Base-by-base conservation (phyloP, 495 filamentous ascomycete species). In the Stereocaulon alpinum region DNA sequence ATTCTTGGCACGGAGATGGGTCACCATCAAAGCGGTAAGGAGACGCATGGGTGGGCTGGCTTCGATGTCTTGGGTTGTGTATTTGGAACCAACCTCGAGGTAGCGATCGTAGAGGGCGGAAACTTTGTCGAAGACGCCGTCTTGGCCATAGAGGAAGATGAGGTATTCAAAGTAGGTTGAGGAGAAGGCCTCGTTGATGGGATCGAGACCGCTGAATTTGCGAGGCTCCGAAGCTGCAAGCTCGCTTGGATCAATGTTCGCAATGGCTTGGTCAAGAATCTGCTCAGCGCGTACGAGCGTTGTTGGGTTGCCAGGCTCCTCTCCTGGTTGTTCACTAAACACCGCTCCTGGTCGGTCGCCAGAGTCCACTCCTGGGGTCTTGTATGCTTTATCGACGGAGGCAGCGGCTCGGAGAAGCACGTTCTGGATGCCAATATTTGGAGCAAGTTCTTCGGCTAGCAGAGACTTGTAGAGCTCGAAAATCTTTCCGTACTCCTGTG, bases 11-110 rank as follows among this genome's bases (percentile, higher is more conserved):
- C 75, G 71, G 24, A 80, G 68, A 66, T 86, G 76, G 5, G 79
- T 72, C 3, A 74, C 67, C 86, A 93, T 91, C 29, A 89, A 68
- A 10, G 82, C 77, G 54, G 76, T 76, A 14, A 92, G 69, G 48
- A 91, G 71, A 11, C 70, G 67, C 42, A 88, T 67, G 1, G 88
- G 85, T 17, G 66, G 64, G 18, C 32, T 57, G 61, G 74, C 34
- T 34, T 57, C 50, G 55, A 67, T 59, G 61, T 70, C 52, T 52
- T 62, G 6, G 37, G 41, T 29, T 29, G 30, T 60, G 29, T 71
- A 67, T 51, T 76, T 69, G 17, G 73, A 61, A 15, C 63, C 64
- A 24, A 64, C 67, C 5, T 61, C 55, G 6, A 71, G 47, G 65
- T 79, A 86, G 45, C 81, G 57, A 3, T 82, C 70, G 55, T 85